A percentile compares a stretch with the other conserved stretches of the same genome.
Evolutionary conservation across 2,329 filamentous ascomycete species (phyloP).

Genomic region (Claviceps lovelessii): DNA sequence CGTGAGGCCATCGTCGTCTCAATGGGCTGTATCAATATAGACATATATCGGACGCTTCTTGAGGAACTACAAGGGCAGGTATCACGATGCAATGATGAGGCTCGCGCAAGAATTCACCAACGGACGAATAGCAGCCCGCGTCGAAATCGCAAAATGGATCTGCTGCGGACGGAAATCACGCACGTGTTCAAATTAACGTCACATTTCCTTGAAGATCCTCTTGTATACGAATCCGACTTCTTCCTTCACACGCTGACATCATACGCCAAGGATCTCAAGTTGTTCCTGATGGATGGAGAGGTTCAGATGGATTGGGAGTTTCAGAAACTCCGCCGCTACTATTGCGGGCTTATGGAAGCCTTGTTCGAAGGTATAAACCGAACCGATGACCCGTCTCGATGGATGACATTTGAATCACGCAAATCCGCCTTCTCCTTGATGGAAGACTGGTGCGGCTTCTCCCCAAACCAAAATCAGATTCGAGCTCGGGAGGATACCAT

Average conservation of each 20-base stretch:
- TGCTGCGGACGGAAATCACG: slow-evolving; percentile 83
- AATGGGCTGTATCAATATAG: slow-evolving; percentile 86
- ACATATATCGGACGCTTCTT: slow-evolving; percentile 79
- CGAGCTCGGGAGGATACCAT: slow-evolving; percentile 73
- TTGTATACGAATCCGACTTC: slow-evolving; percentile 77
- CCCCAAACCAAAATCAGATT: slow-evolving; percentile 75
- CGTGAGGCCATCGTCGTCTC: slow-evolving; percentile 82
- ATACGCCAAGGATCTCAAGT: slow-evolving; percentile 81
- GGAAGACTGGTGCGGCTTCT: slow-evolving; percentile 99
- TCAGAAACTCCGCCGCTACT: slow-evolving; percentile 79
- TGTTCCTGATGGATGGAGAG: slow-evolving; percentile 89
- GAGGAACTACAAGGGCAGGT: slow-evolving; percentile 84
- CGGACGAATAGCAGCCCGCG: slow-evolving; percentile 71
- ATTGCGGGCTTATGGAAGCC: slow-evolving; percentile 85
- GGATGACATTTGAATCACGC: slow-evolving; percentile 94
- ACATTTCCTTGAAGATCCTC: slow-evolving; percentile 66
- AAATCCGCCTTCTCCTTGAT: slow-evolving; percentile 93
- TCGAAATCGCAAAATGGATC: slow-evolving; percentile 69
- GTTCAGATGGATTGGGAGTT: slow-evolving; percentile 93
- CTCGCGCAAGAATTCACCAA: slow-evolving; percentile 73
- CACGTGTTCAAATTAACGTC: slow-evolving; percentile 92
- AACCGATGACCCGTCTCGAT: slow-evolving; percentile 70
- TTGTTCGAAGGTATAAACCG: slow-evolving; percentile 83
- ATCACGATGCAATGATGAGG: slow-evolving; percentile 74
- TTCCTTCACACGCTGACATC: slow-evolving; percentile 76